Evolutionary conservation across 2,329 filamentous ascomycete species (phyloP), one percentile per base, ranked within the genome.

Genomic region (Sporothrix curviconia): DNA sequence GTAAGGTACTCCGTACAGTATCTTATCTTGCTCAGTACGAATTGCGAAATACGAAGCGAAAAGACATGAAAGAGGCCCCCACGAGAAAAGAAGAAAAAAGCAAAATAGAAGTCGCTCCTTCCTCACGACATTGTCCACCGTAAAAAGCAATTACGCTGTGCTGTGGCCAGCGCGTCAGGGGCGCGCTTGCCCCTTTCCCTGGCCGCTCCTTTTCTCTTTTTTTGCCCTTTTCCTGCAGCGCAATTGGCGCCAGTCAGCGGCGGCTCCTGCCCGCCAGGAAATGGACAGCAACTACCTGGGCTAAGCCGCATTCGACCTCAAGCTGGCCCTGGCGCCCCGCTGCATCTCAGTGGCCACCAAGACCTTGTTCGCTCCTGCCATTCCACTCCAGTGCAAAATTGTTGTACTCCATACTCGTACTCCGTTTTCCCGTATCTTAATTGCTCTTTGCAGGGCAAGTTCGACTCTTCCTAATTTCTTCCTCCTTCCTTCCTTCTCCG

Each of bases 231-330:
- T 37, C 19, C 47, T 14, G 44, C 44, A 12, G 19, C 17, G 12
- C 47, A 37, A 50, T 50, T 50, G 32, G 47, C 47, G 32, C 46
- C 47, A 50, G 47, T 25, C 47, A 50, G 47, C 19, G 47, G 47
- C 32, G 24, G 14, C 19, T 17, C 37, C 32, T n/a, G n/a, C n/a
- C n/a, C n/a, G n/a, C n/a, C n/a, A n/a, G n/a, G n/a, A n/a, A 51
- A 39, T 25, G 36, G 43, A 56, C 54, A 55, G 19, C 55, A 44
- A 44, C 44, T 51, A 46, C 55, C 55, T 57, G 46, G 42, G 50
- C 56, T 54, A 58, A 28, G 30, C 49, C 50, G 17, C 15, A 34
- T 58, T 42, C n/a, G 36, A 32, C 39, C 32, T 8, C 47, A 24
- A 32, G 15, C 28, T 55, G 25, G 28, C 19, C 4, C 30, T 30